Conservation (phyloP, 352 stramenopile genomes). For the Phytophthora uliginosa region DNA sequence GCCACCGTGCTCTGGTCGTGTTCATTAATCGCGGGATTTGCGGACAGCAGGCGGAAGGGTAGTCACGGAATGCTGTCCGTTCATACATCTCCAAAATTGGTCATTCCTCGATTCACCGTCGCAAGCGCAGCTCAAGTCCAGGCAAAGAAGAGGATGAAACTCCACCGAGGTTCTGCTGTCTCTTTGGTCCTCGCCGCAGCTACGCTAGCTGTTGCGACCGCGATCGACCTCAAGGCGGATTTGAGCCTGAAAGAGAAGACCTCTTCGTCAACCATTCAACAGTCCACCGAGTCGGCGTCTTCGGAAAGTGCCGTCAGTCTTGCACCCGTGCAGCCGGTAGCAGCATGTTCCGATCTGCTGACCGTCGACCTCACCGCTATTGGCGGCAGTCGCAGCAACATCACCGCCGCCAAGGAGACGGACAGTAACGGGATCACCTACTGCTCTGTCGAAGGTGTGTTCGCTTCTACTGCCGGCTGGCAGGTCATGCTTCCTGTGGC, state of each 20-base stretch:
- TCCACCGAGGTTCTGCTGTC: neutral
- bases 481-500: constrained; percentile 43
- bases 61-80: neutral
- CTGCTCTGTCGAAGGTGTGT: constrained; percentile 38
- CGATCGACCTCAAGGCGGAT: neutral
- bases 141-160: neutral
- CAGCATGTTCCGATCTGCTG: constrained; percentile 32
- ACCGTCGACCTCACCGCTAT: constrained; percentile 38
- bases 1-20: neutral
- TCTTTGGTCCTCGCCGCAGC: neutral
- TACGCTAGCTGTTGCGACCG: neutral
- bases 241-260: neutral
- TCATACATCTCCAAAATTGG: neutral
- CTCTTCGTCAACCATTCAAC: neutral
- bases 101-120: neutral
- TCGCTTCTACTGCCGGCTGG: constrained; percentile 30
- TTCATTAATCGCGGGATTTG: neutral
- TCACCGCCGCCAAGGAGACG: constrained; percentile 34
- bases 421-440: constrained; percentile 39
- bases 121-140: neutral
- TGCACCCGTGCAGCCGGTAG: neutral
- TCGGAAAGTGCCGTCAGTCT: neutral
- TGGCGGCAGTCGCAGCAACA: constrained; percentile 40
- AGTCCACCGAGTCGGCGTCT: neutral
- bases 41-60: neutral